phyloP scores from a whole-genome alignment of 805 yeast species.

The Yarrowia sp. region DNA sequence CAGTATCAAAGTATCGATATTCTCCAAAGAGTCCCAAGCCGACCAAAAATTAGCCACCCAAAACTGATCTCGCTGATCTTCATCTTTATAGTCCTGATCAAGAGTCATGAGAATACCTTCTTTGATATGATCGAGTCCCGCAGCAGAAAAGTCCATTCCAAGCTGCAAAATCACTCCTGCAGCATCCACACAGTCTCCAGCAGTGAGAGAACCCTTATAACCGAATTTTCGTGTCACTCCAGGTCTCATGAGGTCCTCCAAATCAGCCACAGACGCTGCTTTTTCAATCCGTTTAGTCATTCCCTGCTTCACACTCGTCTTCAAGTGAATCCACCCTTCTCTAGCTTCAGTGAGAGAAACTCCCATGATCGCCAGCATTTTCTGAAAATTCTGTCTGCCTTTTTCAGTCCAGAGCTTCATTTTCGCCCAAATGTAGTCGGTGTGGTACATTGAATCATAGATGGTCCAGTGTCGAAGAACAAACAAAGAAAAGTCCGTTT shows the following conservation, averaged over 20 bases:
- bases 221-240: constrained; percentile 89
- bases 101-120: neutral
- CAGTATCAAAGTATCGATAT: constrained; percentile 52
- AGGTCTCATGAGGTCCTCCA: constrained; percentile 77
- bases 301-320: constrained; percentile 70
- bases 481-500: constrained; percentile 82
- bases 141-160: constrained; percentile 30
- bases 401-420: constrained; percentile 86
- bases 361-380: constrained; percentile 95
- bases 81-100: constrained; percentile 31
- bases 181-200: constrained; percentile 90
- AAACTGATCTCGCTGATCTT: constrained; percentile 48
- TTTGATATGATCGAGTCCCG: constrained; percentile 17
- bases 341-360: constrained; percentile 83
- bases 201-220: constrained; percentile 79
- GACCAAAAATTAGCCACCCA: constrained; percentile 77
- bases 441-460: constrained; percentile 85
- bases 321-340: constrained; percentile 91
- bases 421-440: constrained; percentile 88
- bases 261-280: constrained; percentile 70
- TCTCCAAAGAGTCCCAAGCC: constrained; percentile 61
- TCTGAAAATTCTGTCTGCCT: constrained; percentile 81
- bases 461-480: constrained; percentile 89
- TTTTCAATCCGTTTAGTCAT: constrained; percentile 65
- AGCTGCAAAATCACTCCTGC: constrained; percentile 76